Evolutionary conservation across 371 early-diverging fungal species (phyloP).

Genomic region (Blakeslea trispora): DNA sequence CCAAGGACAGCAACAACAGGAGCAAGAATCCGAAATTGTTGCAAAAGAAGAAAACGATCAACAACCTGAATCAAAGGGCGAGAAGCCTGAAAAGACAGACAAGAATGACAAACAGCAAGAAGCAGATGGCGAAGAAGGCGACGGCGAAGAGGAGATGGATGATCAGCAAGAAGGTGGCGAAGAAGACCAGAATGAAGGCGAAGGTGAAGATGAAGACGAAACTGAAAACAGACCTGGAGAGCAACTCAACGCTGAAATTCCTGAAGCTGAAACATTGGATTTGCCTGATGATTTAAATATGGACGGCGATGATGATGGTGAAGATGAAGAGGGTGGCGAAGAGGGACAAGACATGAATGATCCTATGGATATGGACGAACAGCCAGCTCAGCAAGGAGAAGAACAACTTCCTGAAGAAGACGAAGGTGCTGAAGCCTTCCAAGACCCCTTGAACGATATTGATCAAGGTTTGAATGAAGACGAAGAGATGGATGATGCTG

Average conservation of each 20-base stretch:
- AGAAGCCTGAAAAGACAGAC: conserved; percentile 30
- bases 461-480: conserved; percentile 38
- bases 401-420: conserved; percentile 36
- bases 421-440: conserved; percentile 39
- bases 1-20: conserved; percentile 50
- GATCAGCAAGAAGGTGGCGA: conserved; percentile 45
- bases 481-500: conserved; percentile 35
- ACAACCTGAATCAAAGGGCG: conserved; percentile 35
- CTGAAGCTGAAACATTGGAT: conserved; percentile 63
- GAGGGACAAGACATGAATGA: conserved; percentile 38
- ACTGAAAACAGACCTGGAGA: conserved; percentile 53
- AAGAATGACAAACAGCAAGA: conserved; percentile 35
- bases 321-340: conserved; percentile 43
- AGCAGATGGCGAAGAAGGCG: conserved; percentile 54
- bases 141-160: conserved; percentile 42
- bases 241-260: conserved; percentile 60
- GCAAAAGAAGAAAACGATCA: conserved; percentile 66
- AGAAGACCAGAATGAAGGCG: conserved; percentile 39
- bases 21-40: conserved; percentile 66
- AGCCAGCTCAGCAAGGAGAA: conserved; percentile 28
- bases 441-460: conserved; percentile 44
- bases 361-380: conserved; percentile 50
- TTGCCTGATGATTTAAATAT: conserved; percentile 69
- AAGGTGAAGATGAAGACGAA: conserved; percentile 44
- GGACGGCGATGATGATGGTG: conserved; percentile 51